Percentiles rank a stretch among this genome's conserved stretches.
These are phyloP conservation scores for Emmonsiellopsis sp. DNA, from an alignment of 2,329 filamentous ascomycete genomes.

Conservation along the genomic window DNA sequence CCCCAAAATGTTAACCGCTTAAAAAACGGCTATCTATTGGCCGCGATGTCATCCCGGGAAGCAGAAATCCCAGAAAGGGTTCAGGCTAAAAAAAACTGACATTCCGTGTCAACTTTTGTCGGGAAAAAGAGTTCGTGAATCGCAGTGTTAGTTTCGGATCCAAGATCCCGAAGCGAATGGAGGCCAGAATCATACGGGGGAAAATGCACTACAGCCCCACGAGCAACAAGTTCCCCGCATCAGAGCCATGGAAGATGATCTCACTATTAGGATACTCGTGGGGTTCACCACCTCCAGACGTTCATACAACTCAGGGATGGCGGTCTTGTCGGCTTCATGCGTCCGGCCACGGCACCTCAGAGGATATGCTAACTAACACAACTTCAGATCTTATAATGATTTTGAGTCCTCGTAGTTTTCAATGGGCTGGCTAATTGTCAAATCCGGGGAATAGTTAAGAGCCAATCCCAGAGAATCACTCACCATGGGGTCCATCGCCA, in stretches of 20 bases:
- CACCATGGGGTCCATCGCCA: neutral
- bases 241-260: neutral
- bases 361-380: neutral
- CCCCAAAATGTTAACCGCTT: too few relatives aligned
- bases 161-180: neutral
- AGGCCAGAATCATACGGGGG: too few relatives aligned
- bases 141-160: neutral
- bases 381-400: neutral
- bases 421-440: neutral
- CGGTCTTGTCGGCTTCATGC: neutral
- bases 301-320: neutral
- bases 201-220: neutral
- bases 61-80: too few relatives aligned
- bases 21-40: too few relatives aligned
- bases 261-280: neutral
- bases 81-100: neutral
- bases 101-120: too few relatives aligned
- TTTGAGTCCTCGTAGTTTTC: neutral
- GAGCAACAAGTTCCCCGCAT: neutral
- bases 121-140: too few relatives aligned
- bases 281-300: neutral
- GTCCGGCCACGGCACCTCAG: neutral
- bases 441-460: neutral
- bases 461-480: neutral
- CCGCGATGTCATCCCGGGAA: too few relatives aligned